Conservation (phyloP, 2,329 filamentous ascomycete genomes). For the Alternaria sp. region DNA sequence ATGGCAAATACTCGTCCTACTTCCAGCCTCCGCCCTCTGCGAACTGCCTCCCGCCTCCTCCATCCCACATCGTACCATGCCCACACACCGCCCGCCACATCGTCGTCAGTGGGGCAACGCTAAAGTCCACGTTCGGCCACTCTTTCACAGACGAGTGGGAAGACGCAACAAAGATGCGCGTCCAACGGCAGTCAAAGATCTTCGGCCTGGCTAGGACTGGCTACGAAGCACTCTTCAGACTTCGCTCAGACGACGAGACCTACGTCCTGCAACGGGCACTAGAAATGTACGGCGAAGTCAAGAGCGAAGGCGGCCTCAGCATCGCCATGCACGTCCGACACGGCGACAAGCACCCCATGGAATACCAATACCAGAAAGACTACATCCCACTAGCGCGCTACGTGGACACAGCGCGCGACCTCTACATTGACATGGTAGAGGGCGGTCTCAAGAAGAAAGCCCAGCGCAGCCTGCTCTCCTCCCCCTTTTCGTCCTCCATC, state of each 20-base stretch:
- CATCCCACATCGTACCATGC: slow-evolving; percentile 78
- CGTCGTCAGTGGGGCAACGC: slow-evolving; percentile 73
- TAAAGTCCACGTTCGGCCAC: slow-evolving; percentile 67
- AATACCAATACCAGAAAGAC: slow-evolving; percentile 76
- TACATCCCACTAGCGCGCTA: slow-evolving; percentile 80
- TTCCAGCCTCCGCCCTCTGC: slow-evolving; percentile 72
- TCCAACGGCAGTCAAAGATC: slow-evolving; percentile 64
- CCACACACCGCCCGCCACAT: slow-evolving; percentile 78
- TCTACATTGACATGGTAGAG: slow-evolving; percentile 57
- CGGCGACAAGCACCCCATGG: slow-evolving; percentile 78
- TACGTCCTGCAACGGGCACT: slow-evolving; percentile 68
- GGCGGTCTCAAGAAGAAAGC: neutral
- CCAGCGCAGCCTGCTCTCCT: slow-evolving; percentile 3
- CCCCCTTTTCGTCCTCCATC: slow-evolving; percentile 21
- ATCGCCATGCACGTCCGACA: slow-evolving; percentile 81
- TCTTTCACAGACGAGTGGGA: slow-evolving; percentile 62
- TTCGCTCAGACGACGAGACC: slow-evolving; percentile 67
- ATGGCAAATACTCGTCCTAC: slow-evolving; percentile 75
- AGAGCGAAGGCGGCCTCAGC: slow-evolving; percentile 58
- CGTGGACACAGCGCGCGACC: slow-evolving; percentile 61
- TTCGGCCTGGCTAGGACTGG: slow-evolving; percentile 73
- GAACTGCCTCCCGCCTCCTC: slow-evolving; percentile 72
- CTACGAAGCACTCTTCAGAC: slow-evolving; percentile 75
- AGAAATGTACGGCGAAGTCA: slow-evolving; percentile 59
- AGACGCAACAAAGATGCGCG: slow-evolving; percentile 56